These are phyloP conservation scores for Inosperma sp. DNA, from an alignment of 768 basidiomycete species.

Conservation along the genomic window DNA sequence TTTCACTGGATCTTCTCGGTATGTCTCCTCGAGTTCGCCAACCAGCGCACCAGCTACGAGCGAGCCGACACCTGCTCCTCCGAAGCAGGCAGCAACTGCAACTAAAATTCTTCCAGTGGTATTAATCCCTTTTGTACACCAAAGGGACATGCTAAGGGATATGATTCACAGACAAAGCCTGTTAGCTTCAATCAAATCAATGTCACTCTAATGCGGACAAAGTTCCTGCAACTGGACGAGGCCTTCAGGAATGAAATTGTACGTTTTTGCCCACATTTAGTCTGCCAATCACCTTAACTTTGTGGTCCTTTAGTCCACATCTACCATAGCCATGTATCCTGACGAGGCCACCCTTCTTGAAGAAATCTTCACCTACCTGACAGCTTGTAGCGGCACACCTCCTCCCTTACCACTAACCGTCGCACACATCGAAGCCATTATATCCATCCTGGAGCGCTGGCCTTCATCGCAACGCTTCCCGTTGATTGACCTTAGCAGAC, in stretches of 20 bases:
- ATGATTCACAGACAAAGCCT: slow-evolving; percentile 44
- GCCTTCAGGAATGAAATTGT: slow-evolving; percentile 66
- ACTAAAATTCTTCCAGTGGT: slow-evolving; percentile 52
- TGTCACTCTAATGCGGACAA: slow-evolving; percentile 72
- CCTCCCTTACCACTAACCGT: slow-evolving; percentile 33
- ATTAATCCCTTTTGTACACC: slow-evolving; percentile 15
- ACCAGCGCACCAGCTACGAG: slow-evolving; percentile 35
- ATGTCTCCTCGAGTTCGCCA: slow-evolving; percentile 40
- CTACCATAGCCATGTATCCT: slow-evolving; percentile 63
- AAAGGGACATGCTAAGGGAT: background rate
- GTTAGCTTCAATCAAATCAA: slow-evolving; percentile 83
- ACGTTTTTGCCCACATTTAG: slow-evolving; percentile 22
- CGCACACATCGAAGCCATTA: slow-evolving; percentile 58
- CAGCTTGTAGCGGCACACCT: slow-evolving; percentile 39
- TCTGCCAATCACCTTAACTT: background rate
- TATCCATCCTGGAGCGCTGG: slow-evolving; percentile 69
- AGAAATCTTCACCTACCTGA: slow-evolving; percentile 59
- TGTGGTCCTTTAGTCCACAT: slow-evolving; percentile 50
- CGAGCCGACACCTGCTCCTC: slow-evolving; percentile 48
- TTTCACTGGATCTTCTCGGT: slow-evolving; percentile 68
- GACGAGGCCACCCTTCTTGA: slow-evolving; percentile 56
- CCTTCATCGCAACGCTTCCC: slow-evolving; percentile 70
- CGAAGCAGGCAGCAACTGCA: slow-evolving; percentile 31
- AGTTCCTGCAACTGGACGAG: slow-evolving; percentile 72
- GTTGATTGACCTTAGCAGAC: slow-evolving; percentile 81